Percentiles rank a stretch among this genome's conserved stretches.
Evolutionary conservation across 139 green algal genomes (phyloP).

Genomic region (Picochlorum sp.): DNA sequence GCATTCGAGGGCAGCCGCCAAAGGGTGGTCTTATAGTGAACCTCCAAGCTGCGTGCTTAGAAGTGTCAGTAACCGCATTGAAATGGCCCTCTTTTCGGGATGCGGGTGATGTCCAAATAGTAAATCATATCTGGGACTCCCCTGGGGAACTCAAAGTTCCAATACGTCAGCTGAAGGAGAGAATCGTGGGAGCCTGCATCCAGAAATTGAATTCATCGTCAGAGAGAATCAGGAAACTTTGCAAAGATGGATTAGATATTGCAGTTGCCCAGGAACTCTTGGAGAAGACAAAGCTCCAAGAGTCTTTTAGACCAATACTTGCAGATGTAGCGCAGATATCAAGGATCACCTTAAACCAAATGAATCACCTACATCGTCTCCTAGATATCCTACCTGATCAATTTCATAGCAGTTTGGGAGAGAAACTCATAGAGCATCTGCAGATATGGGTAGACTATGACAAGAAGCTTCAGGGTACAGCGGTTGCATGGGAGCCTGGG

Average conservation of each 20-base stretch:
- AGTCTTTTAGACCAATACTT: conserved; percentile 68
- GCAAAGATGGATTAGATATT: conserved; percentile 22
- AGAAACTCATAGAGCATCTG: conserved; percentile 93
- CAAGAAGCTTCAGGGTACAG: conserved; percentile 2
- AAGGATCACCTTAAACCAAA: conserved; percentile 55
- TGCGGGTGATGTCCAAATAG: not conserved
- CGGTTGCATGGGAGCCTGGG: conserved; percentile 39
- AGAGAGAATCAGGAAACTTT: not conserved
- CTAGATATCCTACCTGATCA: conserved; percentile 31
- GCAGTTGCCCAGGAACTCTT: conserved; percentile 34
- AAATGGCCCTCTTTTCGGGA: conserved; percentile 50
- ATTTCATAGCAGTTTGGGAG: conserved; percentile 91
- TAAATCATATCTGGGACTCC: conserved; percentile 5
- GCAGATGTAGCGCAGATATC: conserved; percentile 72
- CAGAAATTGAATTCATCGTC: not conserved
- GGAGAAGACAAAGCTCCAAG: conserved; percentile 52
- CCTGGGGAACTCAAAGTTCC: not conserved
- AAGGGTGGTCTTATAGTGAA: conserved; percentile 34
- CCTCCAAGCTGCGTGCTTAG: conserved; percentile 64
- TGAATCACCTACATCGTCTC: conserved; percentile 46
- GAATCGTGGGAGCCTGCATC: conserved; percentile 4
- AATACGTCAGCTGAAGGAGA: conserved; percentile 7
- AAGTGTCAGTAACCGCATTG: conserved; percentile 68
- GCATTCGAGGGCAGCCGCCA: conserved; percentile 7
- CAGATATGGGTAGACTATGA: conserved; percentile 67